Evolutionary conservation across 176 grass and related monocot genomes (phyloP), one percentile per base, ranked within the genome.

Genomic region (Urochloa ruziziensis): DNA sequence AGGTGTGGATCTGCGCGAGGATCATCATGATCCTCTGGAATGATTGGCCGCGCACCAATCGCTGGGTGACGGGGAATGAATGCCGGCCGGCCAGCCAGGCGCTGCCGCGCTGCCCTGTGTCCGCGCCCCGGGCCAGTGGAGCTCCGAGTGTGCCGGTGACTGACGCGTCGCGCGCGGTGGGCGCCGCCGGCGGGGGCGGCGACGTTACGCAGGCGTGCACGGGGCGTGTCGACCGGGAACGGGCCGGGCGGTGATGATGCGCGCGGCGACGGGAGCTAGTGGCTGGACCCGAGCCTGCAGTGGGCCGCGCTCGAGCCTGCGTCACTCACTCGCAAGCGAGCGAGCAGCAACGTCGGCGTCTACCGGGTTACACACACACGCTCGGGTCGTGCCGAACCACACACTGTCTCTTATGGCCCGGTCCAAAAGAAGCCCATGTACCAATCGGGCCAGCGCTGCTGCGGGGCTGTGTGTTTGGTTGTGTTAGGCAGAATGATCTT

Each of bases 221-320:
- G 51, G 33, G 74, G 67, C 61, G 59, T 89, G 87, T 89, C 59
- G 59, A 78, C 54, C 16, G 7, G 56, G 25, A 11, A 64, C 10
- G 10, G 25, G 65, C 66, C 39, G 28, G 8, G 57, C 4, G 57
- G 57, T 47, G 71, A 83, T 49, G 49, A 81, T 69, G 51, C 34
- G 2, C 46, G 49, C 23, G 29, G 30, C 30, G 61, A 49, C 30
- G n/a, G 23, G 64, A 9, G 24, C 56, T n/a, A 5, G 8, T 11
- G 8, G 56, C 4, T 11, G n/a, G 56, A 11, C n/a, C n/a, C n/a
- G n/a, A 49, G 15, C 47, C 24, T 13, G 29, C 61, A 1, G 59
- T 32, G 27, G 25, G 59, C 59, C 3, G 28, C 11, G 11, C 27
- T 7, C 37, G 7, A 39, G 37, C n/a, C n/a, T n/a, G n/a, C n/a